Conservation (phyloP, 2,329 filamentous ascomycete genomes). For the Colletotrichum gigasporum region DNA sequence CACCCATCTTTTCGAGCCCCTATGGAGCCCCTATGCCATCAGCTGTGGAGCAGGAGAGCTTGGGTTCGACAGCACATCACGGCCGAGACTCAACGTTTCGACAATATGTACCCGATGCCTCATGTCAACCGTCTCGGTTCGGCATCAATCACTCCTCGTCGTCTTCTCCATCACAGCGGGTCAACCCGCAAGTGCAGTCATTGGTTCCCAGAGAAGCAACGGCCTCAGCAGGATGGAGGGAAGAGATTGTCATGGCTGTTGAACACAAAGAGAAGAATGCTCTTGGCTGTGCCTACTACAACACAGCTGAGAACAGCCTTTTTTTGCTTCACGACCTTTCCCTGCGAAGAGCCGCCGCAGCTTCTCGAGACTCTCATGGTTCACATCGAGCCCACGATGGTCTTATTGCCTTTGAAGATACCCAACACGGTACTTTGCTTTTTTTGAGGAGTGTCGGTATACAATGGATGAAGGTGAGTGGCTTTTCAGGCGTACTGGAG, state of each 20-base stretch:
- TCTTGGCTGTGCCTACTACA: conserved; percentile 87
- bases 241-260: conserved; percentile 81
- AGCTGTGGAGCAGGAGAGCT: not conserved
- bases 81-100: not conserved
- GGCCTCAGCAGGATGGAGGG: conserved; percentile 30
- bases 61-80: not conserved
- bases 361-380: conserved; percentile 64
- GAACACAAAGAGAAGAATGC: conserved; percentile 76
- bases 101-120: not conserved
- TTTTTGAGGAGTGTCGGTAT: conserved; percentile 36
- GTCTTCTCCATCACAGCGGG: not conserved
- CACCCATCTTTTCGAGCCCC: conserved; percentile 12
- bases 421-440: conserved; percentile 48
- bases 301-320: conserved; percentile 73
- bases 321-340: conserved; percentile 78
- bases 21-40: not conserved
- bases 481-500: not conserved
- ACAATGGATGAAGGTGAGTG: conserved; percentile 24
- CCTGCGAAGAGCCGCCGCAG: not conserved
- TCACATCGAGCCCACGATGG: conserved; percentile 62
- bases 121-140: not conserved
- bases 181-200: not conserved
- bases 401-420: conserved; percentile 61
- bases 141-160: not conserved
- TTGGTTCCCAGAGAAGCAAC: not conserved